A percentile compares a stretch with the other conserved stretches of the same genome.
Conservation (phyloP, 2,329 filamentous ascomycete genomes). For the Cladosporium halotolerans region DNA sequence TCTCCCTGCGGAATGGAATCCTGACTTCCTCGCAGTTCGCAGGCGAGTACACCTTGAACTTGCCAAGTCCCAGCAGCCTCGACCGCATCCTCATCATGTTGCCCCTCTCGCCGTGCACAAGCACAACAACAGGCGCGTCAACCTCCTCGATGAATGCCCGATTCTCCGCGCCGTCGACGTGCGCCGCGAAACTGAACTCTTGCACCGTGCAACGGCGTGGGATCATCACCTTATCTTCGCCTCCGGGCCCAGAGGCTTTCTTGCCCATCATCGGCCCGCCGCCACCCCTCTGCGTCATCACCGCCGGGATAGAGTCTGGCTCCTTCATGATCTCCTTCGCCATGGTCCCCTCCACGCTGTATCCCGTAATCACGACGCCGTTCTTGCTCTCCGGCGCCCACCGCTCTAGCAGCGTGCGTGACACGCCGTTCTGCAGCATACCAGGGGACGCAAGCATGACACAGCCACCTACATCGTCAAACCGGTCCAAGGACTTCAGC, state of each 20-base stretch:
- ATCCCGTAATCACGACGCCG: constrained; percentile 96
- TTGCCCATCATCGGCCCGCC: constrained; percentile 24
- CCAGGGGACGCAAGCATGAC: constrained; percentile 96
- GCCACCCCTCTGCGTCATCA: constrained; percentile 58
- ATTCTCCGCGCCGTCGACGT: constrained; percentile 94
- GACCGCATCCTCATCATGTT: constrained; percentile 98
- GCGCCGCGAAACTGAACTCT: constrained; percentile 91
- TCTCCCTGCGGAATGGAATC: constrained; percentile 93
- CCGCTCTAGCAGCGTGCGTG: constrained; percentile 81
- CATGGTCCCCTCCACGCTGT: constrained; percentile 98
- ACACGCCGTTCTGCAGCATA: constrained; percentile 97
- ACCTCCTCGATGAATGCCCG: constrained; percentile 96
- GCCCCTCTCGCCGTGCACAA: constrained; percentile 94
- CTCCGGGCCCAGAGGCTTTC: constrained; percentile 43
- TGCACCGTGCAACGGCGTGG: constrained; percentile 87
- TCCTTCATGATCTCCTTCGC: constrained; percentile 92
- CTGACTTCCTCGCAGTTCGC: constrained; percentile 91
- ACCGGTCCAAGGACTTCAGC: constrained; percentile 85
- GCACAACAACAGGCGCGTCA: constrained; percentile 83
- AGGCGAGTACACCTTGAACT: constrained; percentile 84
- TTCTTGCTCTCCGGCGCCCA: constrained; percentile 97
- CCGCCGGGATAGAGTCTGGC: constrained; percentile 87
- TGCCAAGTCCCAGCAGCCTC: constrained; percentile 86
- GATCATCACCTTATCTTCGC: constrained; percentile 72
- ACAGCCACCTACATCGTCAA: constrained; percentile 90